These are phyloP conservation scores for Jamesozyma hellenica DNA, from an alignment of 805 yeast species.

Conservation along the genomic window DNA sequence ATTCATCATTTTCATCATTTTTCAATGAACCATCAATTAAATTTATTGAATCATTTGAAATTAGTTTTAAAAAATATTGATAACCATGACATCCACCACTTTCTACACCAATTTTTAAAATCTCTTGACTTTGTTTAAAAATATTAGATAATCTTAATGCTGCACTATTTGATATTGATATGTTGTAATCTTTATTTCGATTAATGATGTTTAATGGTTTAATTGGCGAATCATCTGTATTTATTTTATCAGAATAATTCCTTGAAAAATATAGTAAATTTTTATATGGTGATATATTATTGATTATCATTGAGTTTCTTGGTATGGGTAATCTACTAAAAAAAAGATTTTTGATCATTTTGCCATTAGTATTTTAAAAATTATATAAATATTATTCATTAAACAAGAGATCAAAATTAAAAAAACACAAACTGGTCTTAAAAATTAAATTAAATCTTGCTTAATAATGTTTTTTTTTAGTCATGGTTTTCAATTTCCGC, in stretches of 20 bases:
- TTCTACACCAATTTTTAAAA: constrained; percentile 68
- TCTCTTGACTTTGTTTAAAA: constrained; percentile 27
- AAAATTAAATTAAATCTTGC: too few relatives aligned
- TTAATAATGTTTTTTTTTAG: too few relatives aligned
- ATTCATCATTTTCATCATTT: constrained; percentile 10
- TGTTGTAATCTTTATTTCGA: constrained; percentile 11
- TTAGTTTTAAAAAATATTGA: constrained; percentile 70
- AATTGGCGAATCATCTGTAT: neutral
- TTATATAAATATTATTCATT: too few relatives aligned
- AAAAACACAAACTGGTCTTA: too few relatives aligned
- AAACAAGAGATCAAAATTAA: too few relatives aligned
- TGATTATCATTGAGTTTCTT: too few relatives aligned
- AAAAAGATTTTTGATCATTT: too few relatives aligned
- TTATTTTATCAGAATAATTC: too few relatives aligned
- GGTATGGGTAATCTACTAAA: too few relatives aligned
- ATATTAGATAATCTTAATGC: constrained; percentile 20
- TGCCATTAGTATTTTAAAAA: too few relatives aligned
- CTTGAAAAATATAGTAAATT: too few relatives aligned
- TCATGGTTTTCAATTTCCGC: too few relatives aligned
- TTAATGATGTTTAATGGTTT: constrained; percentile 19
- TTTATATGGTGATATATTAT: neutral
- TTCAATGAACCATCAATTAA: constrained; percentile 5
- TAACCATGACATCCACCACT: constrained; percentile 98
- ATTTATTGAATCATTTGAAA: constrained; percentile 31
- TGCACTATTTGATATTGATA: constrained; percentile 23